These are phyloP conservation scores for Diutina pseudorugosa DNA, from an alignment of 1,139 yeast genomes.

Conservation along the genomic window DNA sequence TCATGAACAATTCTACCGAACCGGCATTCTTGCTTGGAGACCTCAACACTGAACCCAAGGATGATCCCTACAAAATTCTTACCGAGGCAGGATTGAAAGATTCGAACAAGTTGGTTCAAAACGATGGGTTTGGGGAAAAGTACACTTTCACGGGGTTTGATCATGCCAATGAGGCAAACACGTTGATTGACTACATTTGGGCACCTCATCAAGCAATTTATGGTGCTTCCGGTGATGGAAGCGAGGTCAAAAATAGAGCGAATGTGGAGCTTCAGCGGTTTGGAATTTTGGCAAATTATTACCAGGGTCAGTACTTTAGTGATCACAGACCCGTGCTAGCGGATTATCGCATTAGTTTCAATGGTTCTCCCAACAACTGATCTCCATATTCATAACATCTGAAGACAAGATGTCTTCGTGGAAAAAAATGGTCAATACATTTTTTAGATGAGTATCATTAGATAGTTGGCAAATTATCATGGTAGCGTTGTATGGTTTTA, in stretches of 20 bases:
- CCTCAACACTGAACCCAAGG: conserved; percentile 42
- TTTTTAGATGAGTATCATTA: too few species aligned
- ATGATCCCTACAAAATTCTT: conserved; percentile 24
- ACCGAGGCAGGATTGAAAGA: conserved; percentile 11
- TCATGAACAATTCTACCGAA: not conserved
- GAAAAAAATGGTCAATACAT: too few species aligned
- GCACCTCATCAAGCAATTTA: conserved; percentile 7
- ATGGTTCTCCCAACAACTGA: too few species aligned
- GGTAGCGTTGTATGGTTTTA: too few species aligned
- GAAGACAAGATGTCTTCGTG: too few species aligned
- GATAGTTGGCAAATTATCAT: too few species aligned
- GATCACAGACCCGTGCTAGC: conserved; percentile 17
- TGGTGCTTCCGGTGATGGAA: conserved; percentile 1
- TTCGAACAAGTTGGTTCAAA: conserved; percentile 8
- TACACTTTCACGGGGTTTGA: conserved; percentile 14
- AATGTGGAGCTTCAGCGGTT: conserved; percentile 7
- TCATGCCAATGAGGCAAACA: conserved; percentile 10
- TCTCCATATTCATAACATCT: too few species aligned
- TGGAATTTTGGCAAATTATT: conserved; percentile 12
- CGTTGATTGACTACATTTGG: conserved; percentile 16
- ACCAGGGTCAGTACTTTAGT: conserved; percentile 10
- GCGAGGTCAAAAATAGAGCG: conserved; percentile 3
- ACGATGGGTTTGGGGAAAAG: conserved; percentile 10
- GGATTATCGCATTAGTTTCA: conserved; percentile 7
- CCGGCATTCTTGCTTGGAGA: conserved; percentile 34